Conservation (phyloP, 192 early-diverging fungal species). For the Rhizophagus clarus region DNA sequence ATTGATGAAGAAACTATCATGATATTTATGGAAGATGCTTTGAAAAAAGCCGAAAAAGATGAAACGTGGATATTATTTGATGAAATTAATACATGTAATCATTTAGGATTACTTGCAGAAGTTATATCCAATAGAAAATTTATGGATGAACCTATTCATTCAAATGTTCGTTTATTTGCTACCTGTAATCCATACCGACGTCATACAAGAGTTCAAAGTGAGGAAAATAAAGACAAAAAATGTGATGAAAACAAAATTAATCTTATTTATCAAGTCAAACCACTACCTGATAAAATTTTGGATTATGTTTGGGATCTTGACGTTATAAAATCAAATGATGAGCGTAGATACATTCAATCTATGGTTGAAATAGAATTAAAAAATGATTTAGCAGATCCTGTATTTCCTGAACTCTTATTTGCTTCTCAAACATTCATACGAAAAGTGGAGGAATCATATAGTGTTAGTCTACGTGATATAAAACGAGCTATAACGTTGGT, state of each 20-base stretch:
- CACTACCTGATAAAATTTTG: not conserved
- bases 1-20: no score
- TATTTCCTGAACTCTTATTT: not conserved
- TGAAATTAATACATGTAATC: no score
- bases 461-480: slow-evolving; percentile 28
- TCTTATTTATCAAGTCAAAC: not conserved
- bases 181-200: no score
- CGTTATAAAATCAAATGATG: no score
- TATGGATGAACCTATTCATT: not conserved
- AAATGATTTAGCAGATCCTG: not conserved
- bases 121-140: no score
- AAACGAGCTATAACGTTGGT: slow-evolving; percentile 6
- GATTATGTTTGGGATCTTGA: not conserved
- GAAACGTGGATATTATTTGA: no score
- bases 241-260: no score
- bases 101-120: no score
- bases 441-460: not conserved
- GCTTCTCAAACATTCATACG: slow-evolving; percentile 25
- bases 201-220: no score
- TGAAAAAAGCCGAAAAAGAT: no score
- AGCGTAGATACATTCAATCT: not conserved
- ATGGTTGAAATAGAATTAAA: no score
- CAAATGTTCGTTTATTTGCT: slow-evolving; percentile 8
- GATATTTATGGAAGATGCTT: no score
- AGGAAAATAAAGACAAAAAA: not conserved